Base-by-base conservation (phyloP, 2,329 filamentous ascomycete species). In the Aureobasidium sp. region DNA sequence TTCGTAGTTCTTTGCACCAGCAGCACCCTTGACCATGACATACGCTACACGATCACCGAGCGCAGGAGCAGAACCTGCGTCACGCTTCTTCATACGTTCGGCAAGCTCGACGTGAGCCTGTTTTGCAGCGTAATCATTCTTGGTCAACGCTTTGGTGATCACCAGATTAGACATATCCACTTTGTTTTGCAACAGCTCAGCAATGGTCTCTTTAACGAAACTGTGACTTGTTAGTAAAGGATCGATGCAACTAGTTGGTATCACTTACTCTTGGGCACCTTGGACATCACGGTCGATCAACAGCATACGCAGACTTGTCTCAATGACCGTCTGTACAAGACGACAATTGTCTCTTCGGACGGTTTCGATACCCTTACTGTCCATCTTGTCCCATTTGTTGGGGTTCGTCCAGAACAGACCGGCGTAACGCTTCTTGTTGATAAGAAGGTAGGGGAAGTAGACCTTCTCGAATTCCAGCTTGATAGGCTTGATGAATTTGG, bases 391-490 rank as follows among this genome's bases (percentile, higher is more conserved):
- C 74, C 89, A 94, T 76, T 96, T 97, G 46, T 93, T 84, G 0
- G 93, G 85, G 67, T 89, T 94, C 5, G 94, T 99, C 92, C 92
- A 99, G 78, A 91, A 97, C 36, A 99, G 77, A n/a, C 94, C 94
- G 9, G 94, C 94, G 71, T 99, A 99, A 66, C 94, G 89, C 80
- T 99, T 99, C 81, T 99, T 99, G 85, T 99, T 99, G 85, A 99
- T 99, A 57, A 99, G 82, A 37, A 99, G 82, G 73, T 99, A 99
- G 0, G 94, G 94, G 73, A 89, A 99, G 77, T 99, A 99, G 0
- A 99, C 93, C 77, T 99, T 99, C 75, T 99, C 94, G 76, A 99
- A 99, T 75, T 99, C 94, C 36, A 99, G 84, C 78, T 97, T 99
- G 82, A 99, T 99, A 4, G 94, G 94, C 72, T 94, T 95, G 74